Conservation (phyloP, 2,329 filamentous ascomycete genomes). For the Fusarium miscanthi region DNA sequence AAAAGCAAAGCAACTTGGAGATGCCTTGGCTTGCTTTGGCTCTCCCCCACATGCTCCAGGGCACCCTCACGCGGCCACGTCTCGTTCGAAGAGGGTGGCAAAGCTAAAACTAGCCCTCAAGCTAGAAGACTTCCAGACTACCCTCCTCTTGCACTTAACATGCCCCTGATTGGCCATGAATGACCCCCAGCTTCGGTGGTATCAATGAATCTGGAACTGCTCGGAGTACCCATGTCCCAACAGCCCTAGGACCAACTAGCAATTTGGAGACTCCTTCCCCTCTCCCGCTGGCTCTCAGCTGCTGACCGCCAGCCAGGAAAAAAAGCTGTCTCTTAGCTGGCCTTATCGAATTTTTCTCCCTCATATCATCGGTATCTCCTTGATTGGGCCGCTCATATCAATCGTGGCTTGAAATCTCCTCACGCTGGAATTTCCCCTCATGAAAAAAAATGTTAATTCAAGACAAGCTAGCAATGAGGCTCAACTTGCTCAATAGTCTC, state of each 20-base stretch:
- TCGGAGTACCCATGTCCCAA: background rate
- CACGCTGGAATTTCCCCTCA: slow-evolving; percentile 33
- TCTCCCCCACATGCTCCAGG: slow-evolving; percentile 24
- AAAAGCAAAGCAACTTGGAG: background rate
- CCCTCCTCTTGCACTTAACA: background rate
- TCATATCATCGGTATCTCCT: slow-evolving; percentile 38
- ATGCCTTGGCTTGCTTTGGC: slow-evolving; percentile 10
- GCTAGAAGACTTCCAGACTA: slow-evolving; percentile 46
- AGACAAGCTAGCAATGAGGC: slow-evolving; percentile 18
- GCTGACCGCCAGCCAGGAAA: slow-evolving; percentile 9
- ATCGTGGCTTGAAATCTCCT: slow-evolving; percentile 28
- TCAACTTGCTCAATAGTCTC: slow-evolving; percentile 13
- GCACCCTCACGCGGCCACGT: slow-evolving; percentile 3
- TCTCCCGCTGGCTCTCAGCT: slow-evolving; percentile 13
- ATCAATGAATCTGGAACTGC: slow-evolving; percentile 17
- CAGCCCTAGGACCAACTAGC: background rate
- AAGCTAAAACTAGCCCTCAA: background rate
- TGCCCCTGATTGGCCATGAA: slow-evolving; percentile 27
- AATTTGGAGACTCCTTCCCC: slow-evolving; percentile 31
- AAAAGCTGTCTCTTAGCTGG: slow-evolving; percentile 21
- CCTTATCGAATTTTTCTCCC: background rate
- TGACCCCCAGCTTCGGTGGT: slow-evolving; percentile 12
- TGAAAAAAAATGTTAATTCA: background rate
- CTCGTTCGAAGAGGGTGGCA: slow-evolving; percentile 8
- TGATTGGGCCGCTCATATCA: slow-evolving; percentile 31